These are phyloP conservation scores for Dimocarpus longan DNA, from an alignment of 345 rosid genomes.

Conservation along the genomic window DNA sequence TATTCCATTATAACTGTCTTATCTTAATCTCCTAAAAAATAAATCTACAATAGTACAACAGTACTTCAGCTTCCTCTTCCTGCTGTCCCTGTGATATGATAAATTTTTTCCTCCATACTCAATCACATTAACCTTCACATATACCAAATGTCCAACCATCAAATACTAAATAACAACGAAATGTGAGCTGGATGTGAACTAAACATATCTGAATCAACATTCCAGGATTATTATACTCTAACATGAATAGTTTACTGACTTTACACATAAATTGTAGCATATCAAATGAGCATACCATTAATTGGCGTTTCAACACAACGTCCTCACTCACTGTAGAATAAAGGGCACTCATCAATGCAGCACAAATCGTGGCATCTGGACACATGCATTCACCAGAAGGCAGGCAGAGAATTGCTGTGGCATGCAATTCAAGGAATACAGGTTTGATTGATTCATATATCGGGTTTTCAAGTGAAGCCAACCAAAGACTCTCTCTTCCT, in stretches of 20 bases:
- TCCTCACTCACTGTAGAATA: conserved; percentile 87
- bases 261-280: neutral
- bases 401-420: conserved; percentile 85
- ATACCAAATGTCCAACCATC: neutral
- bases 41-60: neutral
- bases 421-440: conserved; percentile 80
- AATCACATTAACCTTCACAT: neutral
- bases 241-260: neutral
- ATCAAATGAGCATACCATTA: conserved; percentile 57
- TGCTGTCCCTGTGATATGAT: neutral
- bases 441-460: conserved; percentile 50
- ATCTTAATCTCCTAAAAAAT: neutral
- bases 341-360: conserved; percentile 90
- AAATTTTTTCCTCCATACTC: neutral
- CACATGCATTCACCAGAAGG: conserved; percentile 93
- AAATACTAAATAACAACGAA: neutral
- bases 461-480: conserved; percentile 60
- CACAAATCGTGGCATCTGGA: conserved; percentile 87
- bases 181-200: neutral
- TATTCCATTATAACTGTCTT: neutral
- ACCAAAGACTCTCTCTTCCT: conserved; percentile 79
- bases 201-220: neutral
- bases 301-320: conserved; percentile 68
- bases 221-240: neutral
- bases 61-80: neutral